Base-by-base conservation (phyloP, 805 yeast species). In the Candida krabiensis region DNA sequence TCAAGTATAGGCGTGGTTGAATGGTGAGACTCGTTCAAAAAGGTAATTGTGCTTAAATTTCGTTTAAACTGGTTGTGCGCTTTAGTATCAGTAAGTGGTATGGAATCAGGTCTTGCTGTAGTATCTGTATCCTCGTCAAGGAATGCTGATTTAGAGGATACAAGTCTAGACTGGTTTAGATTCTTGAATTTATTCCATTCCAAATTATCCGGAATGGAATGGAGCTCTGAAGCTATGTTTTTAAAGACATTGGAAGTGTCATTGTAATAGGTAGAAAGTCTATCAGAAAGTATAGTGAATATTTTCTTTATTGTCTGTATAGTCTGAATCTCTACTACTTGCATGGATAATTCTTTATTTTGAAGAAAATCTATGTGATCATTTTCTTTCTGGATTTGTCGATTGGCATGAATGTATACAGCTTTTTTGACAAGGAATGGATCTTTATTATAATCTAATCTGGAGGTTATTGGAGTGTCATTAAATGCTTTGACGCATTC, bases 361-460 rank as follows among this genome's bases (percentile, higher is more conserved):
- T 64, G 56, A 19, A 76, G 57, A 26, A 71, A 69, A 40, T 71
- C 76, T 16, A 69, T 56, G 43, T 70, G 72, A 17, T 50, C 46
- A 50, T 75, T 73, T 51, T 76, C 80, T 46, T 66, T 66, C 28
- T 54, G 55, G 19, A 75, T 47, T 54, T 75, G 80, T 19, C 49
- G 55, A 9, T 60, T 62, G 4, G 75, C 69, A 31, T 63, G 56
- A 30, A 55, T 50, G 19, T 63, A 39, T 3, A 69, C 58, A 3
- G 43, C 30, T 36, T 78, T 67, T 48, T 67, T 67, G 30, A 65
- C 44, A 19, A 73, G 48, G 45, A 67, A 75, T 5, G 81, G 81
- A 46, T 75, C 81, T 26, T 56, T 57, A 31, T 58, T 53, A 36
- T 63, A 59, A 22, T 70, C 74, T 6, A 62, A 41, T 37, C 58